phyloP scores from a whole-genome alignment of 345 rosid species.

The Anastatica hierochuntica region DNA sequence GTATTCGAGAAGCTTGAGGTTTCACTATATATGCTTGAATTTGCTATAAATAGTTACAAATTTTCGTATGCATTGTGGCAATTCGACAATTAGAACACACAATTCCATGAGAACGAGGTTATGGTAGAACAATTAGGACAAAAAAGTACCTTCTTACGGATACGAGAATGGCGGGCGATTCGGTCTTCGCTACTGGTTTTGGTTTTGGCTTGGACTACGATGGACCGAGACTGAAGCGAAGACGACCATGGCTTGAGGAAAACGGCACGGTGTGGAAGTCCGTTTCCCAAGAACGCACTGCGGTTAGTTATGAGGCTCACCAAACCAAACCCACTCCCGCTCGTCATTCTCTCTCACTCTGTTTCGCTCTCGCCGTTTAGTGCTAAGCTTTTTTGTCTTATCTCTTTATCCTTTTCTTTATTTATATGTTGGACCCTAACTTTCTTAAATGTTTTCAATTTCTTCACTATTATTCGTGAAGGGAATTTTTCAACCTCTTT shows the following conservation, averaged over 20 bases:
- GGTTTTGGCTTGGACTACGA: slow-evolving; percentile 53
- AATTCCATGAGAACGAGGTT: no score
- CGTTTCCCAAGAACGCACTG: slow-evolving; percentile 24
- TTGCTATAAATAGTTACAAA: no score
- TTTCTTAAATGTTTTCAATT: background rate
- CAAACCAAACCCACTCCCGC: slow-evolving; percentile 24
- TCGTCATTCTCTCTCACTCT: slow-evolving; percentile 14
- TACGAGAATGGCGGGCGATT: slow-evolving; percentile 73
- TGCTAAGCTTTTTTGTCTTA: slow-evolving; percentile 18
- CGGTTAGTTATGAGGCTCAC: slow-evolving; percentile 20
- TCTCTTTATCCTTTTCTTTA: slow-evolving; percentile 12
- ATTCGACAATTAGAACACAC: no score
- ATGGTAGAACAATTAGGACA: no score
- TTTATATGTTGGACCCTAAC: background rate
- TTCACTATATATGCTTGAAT: no score
- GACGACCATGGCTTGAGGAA: slow-evolving; percentile 18
- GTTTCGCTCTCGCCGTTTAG: no score
- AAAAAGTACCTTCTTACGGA: slow-evolving; percentile 83
- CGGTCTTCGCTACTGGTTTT: slow-evolving; percentile 60
- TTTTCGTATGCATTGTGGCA: no score
- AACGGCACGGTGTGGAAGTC: slow-evolving; percentile 23
- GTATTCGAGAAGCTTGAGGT: no score
- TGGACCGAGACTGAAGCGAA: slow-evolving; percentile 8
- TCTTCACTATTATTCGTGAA: no score
- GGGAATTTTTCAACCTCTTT: no score